These are phyloP conservation scores for Karstenula rhodostoma DNA, from an alignment of 2,329 filamentous ascomycete species.

Conservation along the genomic window DNA sequence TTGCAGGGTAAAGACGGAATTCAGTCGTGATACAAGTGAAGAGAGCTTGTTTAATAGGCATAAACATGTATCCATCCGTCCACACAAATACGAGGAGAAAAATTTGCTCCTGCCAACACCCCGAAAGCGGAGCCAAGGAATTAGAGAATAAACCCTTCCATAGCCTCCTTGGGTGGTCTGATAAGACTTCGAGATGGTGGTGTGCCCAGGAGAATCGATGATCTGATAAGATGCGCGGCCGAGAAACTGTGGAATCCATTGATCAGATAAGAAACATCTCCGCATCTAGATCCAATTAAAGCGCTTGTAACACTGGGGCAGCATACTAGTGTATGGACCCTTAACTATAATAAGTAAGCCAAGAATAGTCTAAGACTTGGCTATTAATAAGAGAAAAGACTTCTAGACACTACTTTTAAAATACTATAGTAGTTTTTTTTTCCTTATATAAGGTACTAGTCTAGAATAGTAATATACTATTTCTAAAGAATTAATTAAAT, in stretches of 20 bases:
- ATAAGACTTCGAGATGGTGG: conserved; percentile 29
- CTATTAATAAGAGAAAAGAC: no score
- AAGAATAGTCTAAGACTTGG: no score
- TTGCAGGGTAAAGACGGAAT: neutral
- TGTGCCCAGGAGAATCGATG: conserved; percentile 32
- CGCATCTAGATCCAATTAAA: conserved; percentile 18
- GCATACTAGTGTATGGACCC: neutral
- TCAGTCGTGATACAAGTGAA: neutral
- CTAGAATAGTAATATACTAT: no score
- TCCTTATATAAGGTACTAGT: no score
- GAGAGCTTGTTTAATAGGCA: neutral
- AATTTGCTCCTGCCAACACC: neutral
- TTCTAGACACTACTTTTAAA: no score
- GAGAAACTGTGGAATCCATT: conserved; percentile 26
- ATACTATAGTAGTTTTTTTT: no score
- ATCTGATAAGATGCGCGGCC: conserved; percentile 39
- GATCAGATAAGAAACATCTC: conserved; percentile 41
- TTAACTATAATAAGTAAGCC: no score
- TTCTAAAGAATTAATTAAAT: no score
- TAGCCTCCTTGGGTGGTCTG: conserved; percentile 32
- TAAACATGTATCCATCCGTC: neutral
- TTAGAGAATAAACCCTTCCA: conserved; percentile 25
- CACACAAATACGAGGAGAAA: neutral
- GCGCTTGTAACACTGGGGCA: neutral
- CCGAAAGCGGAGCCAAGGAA: conserved; percentile 10